phyloP scores from a whole-genome alignment of 495 filamentous ascomycete species.

The Penicillium cataractarum region DNA sequence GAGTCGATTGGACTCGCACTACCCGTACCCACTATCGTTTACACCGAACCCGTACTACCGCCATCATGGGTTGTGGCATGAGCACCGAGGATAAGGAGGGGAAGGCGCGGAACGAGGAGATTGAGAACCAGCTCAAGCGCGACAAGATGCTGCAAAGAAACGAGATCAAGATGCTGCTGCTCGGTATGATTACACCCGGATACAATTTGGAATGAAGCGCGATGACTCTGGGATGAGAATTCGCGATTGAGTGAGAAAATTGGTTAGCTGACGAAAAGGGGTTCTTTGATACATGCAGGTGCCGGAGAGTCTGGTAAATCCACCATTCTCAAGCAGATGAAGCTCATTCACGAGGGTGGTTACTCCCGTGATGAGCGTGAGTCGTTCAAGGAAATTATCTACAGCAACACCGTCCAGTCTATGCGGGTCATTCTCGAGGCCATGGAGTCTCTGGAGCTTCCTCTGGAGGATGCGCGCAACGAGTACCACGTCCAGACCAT shows the following conservation, averaged over 20 bases:
- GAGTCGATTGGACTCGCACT: conserved; percentile 27
- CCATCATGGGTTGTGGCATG: conserved; percentile 99
- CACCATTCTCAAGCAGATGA: conserved; percentile 99
- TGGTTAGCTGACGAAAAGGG: conserved; percentile 17
- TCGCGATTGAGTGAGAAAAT: neutral
- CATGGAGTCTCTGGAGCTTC: conserved; percentile 91
- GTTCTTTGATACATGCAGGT: conserved; percentile 55
- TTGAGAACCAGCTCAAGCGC: conserved; percentile 95
- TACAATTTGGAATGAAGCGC: neutral
- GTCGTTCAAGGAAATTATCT: conserved; percentile 91
- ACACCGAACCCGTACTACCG: conserved; percentile 35
- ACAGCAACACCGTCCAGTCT: conserved; percentile 96
- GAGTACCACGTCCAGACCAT: conserved; percentile 96
- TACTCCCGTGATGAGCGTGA: conserved; percentile 61
- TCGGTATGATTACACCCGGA: conserved; percentile 65
- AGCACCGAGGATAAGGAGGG: conserved; percentile 99
- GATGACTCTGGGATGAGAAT: neutral
- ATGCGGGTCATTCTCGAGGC: conserved; percentile 96
- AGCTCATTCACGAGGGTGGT: conserved; percentile 60
- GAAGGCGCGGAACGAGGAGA: conserved; percentile 98
- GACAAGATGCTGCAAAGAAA: conserved; percentile 96
- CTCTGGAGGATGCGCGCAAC: conserved; percentile 81
- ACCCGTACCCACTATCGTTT: conserved; percentile 22
- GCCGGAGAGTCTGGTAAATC: conserved; percentile 99
- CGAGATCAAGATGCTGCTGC: conserved; percentile 98